A percentile compares a stretch with the other conserved stretches of the same genome.
Evolutionary conservation across 75 land plant genomes (phyloP).

Genomic region (Adiantum capillusveneris): DNA sequence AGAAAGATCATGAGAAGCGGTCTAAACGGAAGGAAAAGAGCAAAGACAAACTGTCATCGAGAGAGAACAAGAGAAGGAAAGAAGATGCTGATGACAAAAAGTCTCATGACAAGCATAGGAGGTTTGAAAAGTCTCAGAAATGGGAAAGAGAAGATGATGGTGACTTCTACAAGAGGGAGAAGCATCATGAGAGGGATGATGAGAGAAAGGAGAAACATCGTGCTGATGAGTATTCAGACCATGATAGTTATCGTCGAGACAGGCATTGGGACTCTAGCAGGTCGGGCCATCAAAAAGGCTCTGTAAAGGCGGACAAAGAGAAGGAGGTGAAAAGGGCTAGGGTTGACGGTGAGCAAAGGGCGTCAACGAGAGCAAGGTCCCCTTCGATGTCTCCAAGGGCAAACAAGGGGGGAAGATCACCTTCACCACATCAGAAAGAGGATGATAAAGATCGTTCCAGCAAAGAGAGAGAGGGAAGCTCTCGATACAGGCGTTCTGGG

Average conservation of each 20-base stretch:
- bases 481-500: constrained; percentile 34
- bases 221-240: background rate
- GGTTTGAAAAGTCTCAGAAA: constrained; percentile 3
- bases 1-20: background rate
- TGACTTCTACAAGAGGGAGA: too few relatives aligned
- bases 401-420: constrained; percentile 4
- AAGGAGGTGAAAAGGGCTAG: background rate
- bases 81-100: background rate
- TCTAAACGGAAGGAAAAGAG: background rate
- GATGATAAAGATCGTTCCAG: background rate
- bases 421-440: constrained; percentile 4
- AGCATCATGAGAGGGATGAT: background rate
- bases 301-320: background rate
- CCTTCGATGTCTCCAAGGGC: background rate
- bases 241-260: background rate
- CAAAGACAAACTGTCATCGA: background rate
- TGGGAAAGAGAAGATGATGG: constrained; percentile 5
- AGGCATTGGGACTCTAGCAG: background rate
- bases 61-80: background rate
- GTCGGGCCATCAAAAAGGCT: background rate
- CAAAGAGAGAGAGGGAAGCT: constrained; percentile 12
- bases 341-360: constrained; percentile 2
- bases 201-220: background rate
- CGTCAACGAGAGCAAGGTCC: background rate
- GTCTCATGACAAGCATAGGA: background rate